A percentile compares a stretch with the other conserved stretches of the same genome.
Conservation (phyloP, 164 flowering plant species). For the Berberis thunbergii region DNA sequence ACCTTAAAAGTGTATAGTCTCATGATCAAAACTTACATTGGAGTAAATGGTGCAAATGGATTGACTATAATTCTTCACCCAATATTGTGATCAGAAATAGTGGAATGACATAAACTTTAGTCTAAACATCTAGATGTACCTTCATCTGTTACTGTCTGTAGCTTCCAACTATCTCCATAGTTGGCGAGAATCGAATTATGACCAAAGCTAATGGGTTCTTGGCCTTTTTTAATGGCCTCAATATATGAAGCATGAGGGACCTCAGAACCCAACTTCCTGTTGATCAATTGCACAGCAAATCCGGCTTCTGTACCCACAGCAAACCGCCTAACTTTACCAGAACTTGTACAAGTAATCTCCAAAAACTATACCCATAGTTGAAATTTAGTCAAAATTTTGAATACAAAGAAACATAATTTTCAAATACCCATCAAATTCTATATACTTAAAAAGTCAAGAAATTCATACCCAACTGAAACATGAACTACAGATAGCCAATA, state of each 20-base stretch:
- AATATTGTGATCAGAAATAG: too few species aligned
- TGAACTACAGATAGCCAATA: too few species aligned
- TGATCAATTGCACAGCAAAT: neutral
- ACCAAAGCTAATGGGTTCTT: constrained; percentile 1
- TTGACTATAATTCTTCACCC: too few species aligned
- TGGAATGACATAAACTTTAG: too few species aligned
- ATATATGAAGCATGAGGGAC: neutral
- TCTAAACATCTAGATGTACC: neutral
- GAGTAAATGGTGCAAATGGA: too few species aligned
- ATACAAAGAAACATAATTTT: neutral
- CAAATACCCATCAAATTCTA: neutral
- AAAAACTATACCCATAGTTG: neutral
- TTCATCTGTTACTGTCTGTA: neutral
- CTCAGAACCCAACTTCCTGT: neutral
- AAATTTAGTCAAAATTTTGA: neutral
- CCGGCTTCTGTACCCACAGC: neutral
- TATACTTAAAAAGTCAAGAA: too few species aligned
- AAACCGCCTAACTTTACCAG: neutral
- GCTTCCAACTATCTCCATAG: neutral
- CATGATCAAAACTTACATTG: too few species aligned
- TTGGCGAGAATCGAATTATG: neutral
- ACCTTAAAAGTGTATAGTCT: too few species aligned
- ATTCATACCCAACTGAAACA: too few species aligned
- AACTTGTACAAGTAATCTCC: neutral
- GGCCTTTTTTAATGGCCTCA: neutral